These are phyloP conservation scores for Termitomyces sp. DNA, from an alignment of 768 basidiomycete genomes.

Conservation along the genomic window DNA sequence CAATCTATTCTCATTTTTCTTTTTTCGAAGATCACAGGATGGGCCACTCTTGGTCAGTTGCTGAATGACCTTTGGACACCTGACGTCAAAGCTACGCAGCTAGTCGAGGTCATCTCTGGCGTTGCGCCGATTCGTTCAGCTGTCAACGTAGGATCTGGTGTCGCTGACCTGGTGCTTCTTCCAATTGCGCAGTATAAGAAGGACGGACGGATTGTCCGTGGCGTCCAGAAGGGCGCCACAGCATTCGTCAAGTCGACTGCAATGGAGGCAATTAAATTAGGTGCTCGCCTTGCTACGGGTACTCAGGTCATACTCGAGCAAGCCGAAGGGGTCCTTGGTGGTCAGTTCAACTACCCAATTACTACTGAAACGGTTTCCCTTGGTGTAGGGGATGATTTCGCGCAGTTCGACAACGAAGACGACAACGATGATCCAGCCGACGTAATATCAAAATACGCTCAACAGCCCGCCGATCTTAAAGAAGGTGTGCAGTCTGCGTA, in stretches of 20 bases:
- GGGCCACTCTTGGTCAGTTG: conserved; percentile 82
- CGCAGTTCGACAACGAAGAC: conserved; percentile 24
- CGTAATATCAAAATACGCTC: conserved; percentile 85
- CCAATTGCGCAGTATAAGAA: conserved; percentile 98
- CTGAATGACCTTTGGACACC: conserved; percentile 99
- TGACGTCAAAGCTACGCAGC: conserved; percentile 97
- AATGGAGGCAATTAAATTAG: conserved; percentile 91
- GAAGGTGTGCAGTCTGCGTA: conserved; percentile 95
- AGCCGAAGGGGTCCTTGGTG: conserved; percentile 87
- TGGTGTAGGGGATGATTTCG: conserved; percentile 30
- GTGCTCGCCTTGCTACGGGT: conserved; percentile 90
- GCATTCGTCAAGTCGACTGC: conserved; percentile 94
- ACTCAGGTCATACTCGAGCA: conserved; percentile 97
- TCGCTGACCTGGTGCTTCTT: conserved; percentile 91
- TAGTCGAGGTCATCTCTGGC: conserved; percentile 95
- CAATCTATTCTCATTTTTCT: background rate
- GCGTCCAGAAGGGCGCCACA: conserved; percentile 90
- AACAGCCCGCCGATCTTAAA: conserved; percentile 78
- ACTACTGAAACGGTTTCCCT: conserved; percentile 63
- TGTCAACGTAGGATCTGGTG: conserved; percentile 95
- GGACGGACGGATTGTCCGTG: conserved; percentile 88
- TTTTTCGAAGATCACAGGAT: conserved; percentile 78
- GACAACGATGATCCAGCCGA: conserved; percentile 43
- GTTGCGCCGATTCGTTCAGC: conserved; percentile 94
- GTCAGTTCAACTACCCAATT: conserved; percentile 60